Base-by-base conservation (phyloP, 2,329 filamentous ascomycete genomes). In the Ophiognomonia clavigignenti-juglandacearum region DNA sequence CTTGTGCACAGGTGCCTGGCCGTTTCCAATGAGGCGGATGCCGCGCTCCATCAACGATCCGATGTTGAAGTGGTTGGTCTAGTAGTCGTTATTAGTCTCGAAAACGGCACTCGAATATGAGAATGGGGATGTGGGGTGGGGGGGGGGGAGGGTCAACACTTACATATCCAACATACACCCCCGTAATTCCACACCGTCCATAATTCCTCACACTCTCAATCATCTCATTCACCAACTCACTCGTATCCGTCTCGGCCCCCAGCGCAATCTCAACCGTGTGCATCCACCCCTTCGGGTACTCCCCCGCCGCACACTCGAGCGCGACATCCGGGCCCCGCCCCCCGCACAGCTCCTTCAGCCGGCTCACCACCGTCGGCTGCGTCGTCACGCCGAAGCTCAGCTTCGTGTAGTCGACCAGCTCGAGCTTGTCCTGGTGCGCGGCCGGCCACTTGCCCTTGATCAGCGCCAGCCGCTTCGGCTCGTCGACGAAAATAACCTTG, bases 11-110 rank as follows among this genome's bases (percentile, higher is more conserved):
- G 88, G 88, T 0, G 78, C 78, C 56, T 83, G 79, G 2, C 78
- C 78, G 56, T 81, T 81, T 16, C 80, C 79, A 36, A 82, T 90
- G 37, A 95, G 76, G 1, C 86, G 83, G 55, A 95, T 81, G n/a
- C 88, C 88, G 26, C 86, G 82, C 67, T 95, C 82, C 88, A 95
- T 95, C 13, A 95, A 61, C 0, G 86, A 83, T 9, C 89, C 88
- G 56, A 92, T 83, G 66, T 88, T 88, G 73, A 92, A 88, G 64
- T 88, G 85, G 65, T 89, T 90, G 19, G 84, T 88, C 76, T 83
- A 53, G 1, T 10, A 36, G 9, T 23, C 6, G 22, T 34, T 13
- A 36, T 38, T 14, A 19, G 20, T 14, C 11, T 9, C 2, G 8
- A 2, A 6, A 39, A 14, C n/a, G 1, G 24, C 6, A 26, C 6